These are phyloP conservation scores for Rhinocladiella similis DNA, from an alignment of 2,329 filamentous ascomycete genomes.

Conservation along the genomic window DNA sequence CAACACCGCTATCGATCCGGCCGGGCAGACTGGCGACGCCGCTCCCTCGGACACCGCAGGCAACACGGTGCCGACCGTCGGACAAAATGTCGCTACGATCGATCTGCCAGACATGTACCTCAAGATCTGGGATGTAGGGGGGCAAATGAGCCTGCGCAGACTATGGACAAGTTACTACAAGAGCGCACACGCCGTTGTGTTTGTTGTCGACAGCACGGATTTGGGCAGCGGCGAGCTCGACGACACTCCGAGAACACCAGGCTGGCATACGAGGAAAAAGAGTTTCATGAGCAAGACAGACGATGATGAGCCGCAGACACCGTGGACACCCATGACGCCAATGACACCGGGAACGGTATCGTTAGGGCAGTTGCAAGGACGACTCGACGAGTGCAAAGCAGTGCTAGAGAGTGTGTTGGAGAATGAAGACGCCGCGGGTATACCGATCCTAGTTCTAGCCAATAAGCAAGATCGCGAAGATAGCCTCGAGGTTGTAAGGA, in stretches of 20 bases:
- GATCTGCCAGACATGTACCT: slow-evolving; percentile 91
- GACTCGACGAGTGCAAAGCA: slow-evolving; percentile 83
- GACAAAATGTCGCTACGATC: slow-evolving; percentile 93
- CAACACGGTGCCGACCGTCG: slow-evolving; percentile 93
- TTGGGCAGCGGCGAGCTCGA: slow-evolving; percentile 71
- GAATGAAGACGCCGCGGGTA: slow-evolving; percentile 83
- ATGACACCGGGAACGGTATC: slow-evolving; percentile 34
- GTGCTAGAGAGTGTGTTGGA: slow-evolving; percentile 89
- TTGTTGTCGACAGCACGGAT: slow-evolving; percentile 94
- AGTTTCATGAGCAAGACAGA: slow-evolving; percentile 27
- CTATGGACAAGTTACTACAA: slow-evolving; percentile 97
- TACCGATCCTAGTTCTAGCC: slow-evolving; percentile 86
- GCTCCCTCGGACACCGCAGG: slow-evolving; percentile 62
- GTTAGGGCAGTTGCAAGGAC: slow-evolving; percentile 42
- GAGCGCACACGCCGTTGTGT: slow-evolving; percentile 93
- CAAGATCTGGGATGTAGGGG: slow-evolving; percentile 98
- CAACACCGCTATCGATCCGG: slow-evolving; percentile 49
- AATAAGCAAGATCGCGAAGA: slow-evolving; percentile 99
- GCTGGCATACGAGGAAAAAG: slow-evolving; percentile 29
- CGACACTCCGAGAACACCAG: slow-evolving; percentile 29
- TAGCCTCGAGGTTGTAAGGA: slow-evolving; percentile 93
- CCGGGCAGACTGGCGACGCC: slow-evolving; percentile 38
- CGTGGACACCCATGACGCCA: slow-evolving; percentile 37
- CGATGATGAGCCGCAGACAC: slow-evolving; percentile 35
- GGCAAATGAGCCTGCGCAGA: slow-evolving; percentile 82